Evolutionary conservation across 257 asterid species (phyloP).

Genomic region (Jacaranda mimosifolia): DNA sequence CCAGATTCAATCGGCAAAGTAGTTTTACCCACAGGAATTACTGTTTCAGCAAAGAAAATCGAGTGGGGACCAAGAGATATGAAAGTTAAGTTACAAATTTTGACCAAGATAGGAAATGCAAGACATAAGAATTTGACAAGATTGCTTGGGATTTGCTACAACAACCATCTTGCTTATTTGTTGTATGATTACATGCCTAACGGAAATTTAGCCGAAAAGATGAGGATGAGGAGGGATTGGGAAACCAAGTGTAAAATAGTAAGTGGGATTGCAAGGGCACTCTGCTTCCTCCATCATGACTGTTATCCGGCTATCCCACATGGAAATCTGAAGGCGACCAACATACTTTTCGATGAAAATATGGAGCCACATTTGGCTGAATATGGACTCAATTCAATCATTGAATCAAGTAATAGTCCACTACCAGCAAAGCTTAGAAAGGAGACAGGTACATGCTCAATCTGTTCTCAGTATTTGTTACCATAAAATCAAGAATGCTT

Average conservation of each 20-base stretch:
- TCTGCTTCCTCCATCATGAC: constrained; percentile 82
- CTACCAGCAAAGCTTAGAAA: constrained; percentile 37
- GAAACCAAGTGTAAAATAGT: constrained; percentile 66
- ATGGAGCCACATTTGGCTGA: constrained; percentile 89
- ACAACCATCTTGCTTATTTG: constrained; percentile 69
- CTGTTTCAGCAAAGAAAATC: constrained; percentile 78
- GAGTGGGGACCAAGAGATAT: constrained; percentile 65
- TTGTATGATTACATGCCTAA: constrained; percentile 78
- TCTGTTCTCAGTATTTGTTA: neutral
- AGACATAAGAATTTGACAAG: constrained; percentile 82
- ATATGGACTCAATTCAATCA: constrained; percentile 64
- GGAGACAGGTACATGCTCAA: constrained; percentile 61
- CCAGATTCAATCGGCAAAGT: constrained; percentile 64
- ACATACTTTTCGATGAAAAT: constrained; percentile 77
- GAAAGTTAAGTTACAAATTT: constrained; percentile 47
- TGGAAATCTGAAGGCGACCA: constrained; percentile 74
- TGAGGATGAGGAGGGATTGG: constrained; percentile 66
- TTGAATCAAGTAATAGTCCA: constrained; percentile 43
- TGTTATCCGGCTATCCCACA: constrained; percentile 86
- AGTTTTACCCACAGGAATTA: constrained; percentile 87
- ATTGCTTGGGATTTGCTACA: constrained; percentile 81
- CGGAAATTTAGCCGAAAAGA: constrained; percentile 71
- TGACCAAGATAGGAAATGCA: constrained; percentile 69
- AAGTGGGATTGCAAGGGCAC: constrained; percentile 72
- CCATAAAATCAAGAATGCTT: constrained; percentile 3